Evolutionary conservation across 768 basidiomycete genomes (phyloP).

Genomic region (Pisolithus sp.): DNA sequence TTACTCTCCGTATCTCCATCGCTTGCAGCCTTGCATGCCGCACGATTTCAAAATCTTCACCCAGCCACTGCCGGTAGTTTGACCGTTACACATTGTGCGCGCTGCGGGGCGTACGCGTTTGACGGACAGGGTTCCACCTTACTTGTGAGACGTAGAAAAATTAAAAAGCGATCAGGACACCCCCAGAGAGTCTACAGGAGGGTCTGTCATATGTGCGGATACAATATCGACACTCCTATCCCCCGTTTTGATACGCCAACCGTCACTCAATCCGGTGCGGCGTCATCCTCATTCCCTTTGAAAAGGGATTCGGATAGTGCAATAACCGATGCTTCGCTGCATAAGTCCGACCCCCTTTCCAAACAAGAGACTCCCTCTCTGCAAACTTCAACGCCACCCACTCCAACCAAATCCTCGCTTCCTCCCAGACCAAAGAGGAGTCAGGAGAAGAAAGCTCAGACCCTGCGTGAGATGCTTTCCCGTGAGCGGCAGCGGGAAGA

Average conservation of each 20-base stretch:
- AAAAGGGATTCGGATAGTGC: background rate
- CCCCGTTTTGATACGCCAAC: background rate
- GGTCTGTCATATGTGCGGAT: constrained; percentile 18
- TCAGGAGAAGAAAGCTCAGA: constrained; percentile 36
- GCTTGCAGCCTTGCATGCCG: constrained; percentile 58
- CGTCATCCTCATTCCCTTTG: background rate
- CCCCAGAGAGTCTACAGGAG: constrained; percentile 4
- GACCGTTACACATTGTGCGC: constrained; percentile 34
- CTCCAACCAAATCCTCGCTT: background rate
- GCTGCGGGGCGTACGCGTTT: constrained; percentile 48
- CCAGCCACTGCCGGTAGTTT: constrained; percentile 19
- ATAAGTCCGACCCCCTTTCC: background rate
- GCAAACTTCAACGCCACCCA: background rate
- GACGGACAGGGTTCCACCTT: constrained; percentile 33
- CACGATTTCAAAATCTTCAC: constrained; percentile 31
- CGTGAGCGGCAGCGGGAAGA: constrained; percentile 47
- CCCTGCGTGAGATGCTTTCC: constrained; percentile 57
- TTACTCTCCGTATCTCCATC: constrained; percentile 47
- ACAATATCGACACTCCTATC: constrained; percentile 3
- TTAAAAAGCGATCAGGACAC: constrained; percentile 10
- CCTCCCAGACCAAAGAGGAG: constrained; percentile 34
- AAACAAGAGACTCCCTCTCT: background rate
- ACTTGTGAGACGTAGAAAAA: constrained; percentile 25
- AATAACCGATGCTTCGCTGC: background rate
- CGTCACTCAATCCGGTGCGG: background rate